Conservation (phyloP, 2,329 filamentous ascomycete species). For the Aspergillus viridinutans region DNA sequence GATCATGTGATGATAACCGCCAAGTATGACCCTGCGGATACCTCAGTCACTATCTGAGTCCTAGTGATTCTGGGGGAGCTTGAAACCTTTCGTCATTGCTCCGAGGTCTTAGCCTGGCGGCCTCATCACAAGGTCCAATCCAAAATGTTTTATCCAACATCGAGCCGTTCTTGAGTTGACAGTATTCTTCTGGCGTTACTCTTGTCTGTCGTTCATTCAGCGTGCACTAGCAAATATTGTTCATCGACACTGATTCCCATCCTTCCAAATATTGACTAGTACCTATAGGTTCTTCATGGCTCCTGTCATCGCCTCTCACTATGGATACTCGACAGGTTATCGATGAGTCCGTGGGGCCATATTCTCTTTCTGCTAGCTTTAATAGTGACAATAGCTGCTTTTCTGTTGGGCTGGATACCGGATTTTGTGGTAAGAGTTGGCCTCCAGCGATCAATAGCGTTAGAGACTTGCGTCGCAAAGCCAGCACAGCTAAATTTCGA, state of each 20-base stretch:
- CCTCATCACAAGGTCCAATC: neutral
- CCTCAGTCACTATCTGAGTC: neutral
- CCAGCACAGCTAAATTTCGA: slow-evolving; percentile 14
- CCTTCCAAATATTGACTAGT: neutral
- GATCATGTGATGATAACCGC: neutral
- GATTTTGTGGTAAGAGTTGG: slow-evolving; percentile 67
- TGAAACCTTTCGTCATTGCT: neutral
- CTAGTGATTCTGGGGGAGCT: neutral
- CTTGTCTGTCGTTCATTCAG: slow-evolving; percentile 1
- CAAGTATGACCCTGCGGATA: neutral
- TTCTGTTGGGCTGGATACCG: slow-evolving; percentile 77
- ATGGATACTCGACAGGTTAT: slow-evolving; percentile 92
- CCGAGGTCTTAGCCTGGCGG: neutral
- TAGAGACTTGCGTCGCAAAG: neutral
- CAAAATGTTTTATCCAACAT: neutral
- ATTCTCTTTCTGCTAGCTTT: slow-evolving; percentile 78
- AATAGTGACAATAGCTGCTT: slow-evolving; percentile 84
- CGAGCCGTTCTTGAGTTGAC: neutral
- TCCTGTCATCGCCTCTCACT: slow-evolving; percentile 14
- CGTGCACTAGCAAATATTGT: slow-evolving; percentile 5
- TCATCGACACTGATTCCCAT: neutral
- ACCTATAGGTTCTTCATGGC: slow-evolving; percentile 4
- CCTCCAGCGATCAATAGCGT: slow-evolving; percentile 1
- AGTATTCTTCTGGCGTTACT: neutral
- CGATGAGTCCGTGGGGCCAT: slow-evolving; percentile 68